Evolutionary conservation across 1,139 yeast genomes (phyloP).

Genomic region (Nakaseomyces delphensis): DNA sequence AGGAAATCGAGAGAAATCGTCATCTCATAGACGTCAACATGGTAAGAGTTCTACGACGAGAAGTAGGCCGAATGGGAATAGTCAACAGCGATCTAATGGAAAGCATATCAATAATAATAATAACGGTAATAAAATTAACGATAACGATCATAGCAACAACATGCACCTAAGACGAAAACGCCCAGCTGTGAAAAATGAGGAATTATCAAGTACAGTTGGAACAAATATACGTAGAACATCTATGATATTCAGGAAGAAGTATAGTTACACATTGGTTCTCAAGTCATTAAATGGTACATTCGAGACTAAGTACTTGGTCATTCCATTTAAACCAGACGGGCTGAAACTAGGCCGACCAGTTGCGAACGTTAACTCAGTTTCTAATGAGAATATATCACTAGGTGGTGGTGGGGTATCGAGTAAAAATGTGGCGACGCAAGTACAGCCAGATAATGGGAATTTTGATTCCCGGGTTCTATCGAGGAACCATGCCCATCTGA

Average conservation of each 20-base stretch:
- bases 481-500: slow-evolving; percentile 85
- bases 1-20: not conserved
- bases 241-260: slow-evolving; percentile 23
- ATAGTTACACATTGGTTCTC: slow-evolving; percentile 49
- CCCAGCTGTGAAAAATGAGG: not conserved
- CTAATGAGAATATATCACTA: slow-evolving; percentile 10
- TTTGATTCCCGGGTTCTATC: slow-evolving; percentile 89
- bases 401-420: slow-evolving; percentile 36
- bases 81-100: not conserved
- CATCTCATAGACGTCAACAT: not conserved
- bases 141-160: not conserved
- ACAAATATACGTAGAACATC: not conserved
- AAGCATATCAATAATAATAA: not conserved
- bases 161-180: not conserved
- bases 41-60: not conserved
- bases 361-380: slow-evolving; percentile 39
- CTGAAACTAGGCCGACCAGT: slow-evolving; percentile 79
- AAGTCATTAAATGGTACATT: slow-evolving; percentile 75
- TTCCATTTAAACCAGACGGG: slow-evolving; percentile 78
- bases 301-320: slow-evolving; percentile 64
- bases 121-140: not conserved
- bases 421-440: slow-evolving; percentile 13
- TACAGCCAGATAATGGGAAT: slow-evolving; percentile 68
- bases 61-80: not conserved
- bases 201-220: not conserved